Percentiles rank a stretch among this genome's conserved stretches.
These are phyloP conservation scores for Ogataea zsoltii DNA, from an alignment of 805 yeast species.

Conservation along the genomic window DNA sequence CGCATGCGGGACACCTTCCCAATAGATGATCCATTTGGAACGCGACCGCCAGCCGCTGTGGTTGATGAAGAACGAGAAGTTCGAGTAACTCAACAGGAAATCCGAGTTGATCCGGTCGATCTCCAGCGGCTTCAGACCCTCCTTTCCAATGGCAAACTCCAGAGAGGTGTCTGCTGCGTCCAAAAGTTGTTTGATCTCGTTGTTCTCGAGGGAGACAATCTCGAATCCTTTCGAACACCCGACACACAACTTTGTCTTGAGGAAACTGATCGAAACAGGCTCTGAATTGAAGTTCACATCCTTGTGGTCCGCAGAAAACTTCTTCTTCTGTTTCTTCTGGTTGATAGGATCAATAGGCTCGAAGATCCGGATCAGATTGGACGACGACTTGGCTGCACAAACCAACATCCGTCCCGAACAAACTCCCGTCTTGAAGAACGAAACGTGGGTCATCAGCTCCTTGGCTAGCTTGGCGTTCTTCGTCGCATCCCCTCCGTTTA, in stretches of 20 bases:
- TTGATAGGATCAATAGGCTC: slow-evolving; percentile 82
- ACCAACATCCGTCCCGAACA: slow-evolving; percentile 87
- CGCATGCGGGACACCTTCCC: slow-evolving; percentile 95
- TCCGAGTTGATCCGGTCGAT: slow-evolving; percentile 88
- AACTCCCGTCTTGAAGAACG: slow-evolving; percentile 89
- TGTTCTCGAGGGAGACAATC: slow-evolving; percentile 81
- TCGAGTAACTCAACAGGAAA: slow-evolving; percentile 85
- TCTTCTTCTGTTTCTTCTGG: slow-evolving; percentile 64
- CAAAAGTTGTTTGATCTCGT: slow-evolving; percentile 81
- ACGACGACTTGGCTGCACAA: slow-evolving; percentile 84
- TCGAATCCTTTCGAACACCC: slow-evolving; percentile 98
- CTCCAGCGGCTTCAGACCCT: slow-evolving; percentile 83
- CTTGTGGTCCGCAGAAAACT: slow-evolving; percentile 62
- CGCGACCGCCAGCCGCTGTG: slow-evolving; percentile 95
- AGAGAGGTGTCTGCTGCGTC: slow-evolving; percentile 99
- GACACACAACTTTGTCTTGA: slow-evolving; percentile 85
- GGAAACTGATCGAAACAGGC: slow-evolving; percentile 86
- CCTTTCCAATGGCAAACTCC: slow-evolving; percentile 86
- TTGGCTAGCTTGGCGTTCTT: slow-evolving; percentile 66
- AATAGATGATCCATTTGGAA: slow-evolving; percentile 89
- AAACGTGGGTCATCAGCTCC: slow-evolving; percentile 82
- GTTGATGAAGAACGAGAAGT: slow-evolving; percentile 92
- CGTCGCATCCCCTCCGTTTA: slow-evolving; percentile 46
- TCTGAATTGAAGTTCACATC: slow-evolving; percentile 86
- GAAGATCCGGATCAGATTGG: slow-evolving; percentile 77